phyloP scores from a whole-genome alignment of 1,284 basidiomycete genomes.

The Fomitopsis pinicola region DNA sequence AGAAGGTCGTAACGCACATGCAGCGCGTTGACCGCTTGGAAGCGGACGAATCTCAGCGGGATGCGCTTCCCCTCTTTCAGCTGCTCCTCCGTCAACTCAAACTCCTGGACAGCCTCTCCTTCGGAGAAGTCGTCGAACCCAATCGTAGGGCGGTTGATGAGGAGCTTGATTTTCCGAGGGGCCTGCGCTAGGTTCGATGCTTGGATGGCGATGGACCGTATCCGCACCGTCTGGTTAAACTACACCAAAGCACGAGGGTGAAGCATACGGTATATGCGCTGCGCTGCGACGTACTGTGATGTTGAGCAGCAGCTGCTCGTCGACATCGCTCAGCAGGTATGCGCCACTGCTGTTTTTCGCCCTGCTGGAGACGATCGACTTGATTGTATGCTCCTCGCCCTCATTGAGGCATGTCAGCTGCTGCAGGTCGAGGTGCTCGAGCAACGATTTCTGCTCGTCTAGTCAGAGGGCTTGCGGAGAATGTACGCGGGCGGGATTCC shows the following conservation, averaged over 20 bases:
- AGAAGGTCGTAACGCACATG: constrained; percentile 44
- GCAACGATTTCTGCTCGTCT: constrained; percentile 44
- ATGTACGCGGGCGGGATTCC: not conserved
- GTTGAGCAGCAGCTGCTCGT: constrained; percentile 74
- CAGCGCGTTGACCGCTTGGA: constrained; percentile 73
- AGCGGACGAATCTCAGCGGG: constrained; percentile 69
- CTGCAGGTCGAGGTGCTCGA: constrained; percentile 54
- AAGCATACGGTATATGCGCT: not conserved
- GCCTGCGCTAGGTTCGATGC: constrained; percentile 46
- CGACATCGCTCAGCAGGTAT: constrained; percentile 75
- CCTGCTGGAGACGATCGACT: constrained; percentile 51
- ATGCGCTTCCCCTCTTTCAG: constrained; percentile 56
- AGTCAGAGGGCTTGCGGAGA: not conserved
- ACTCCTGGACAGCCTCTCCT: constrained; percentile 48
- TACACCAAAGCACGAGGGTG: constrained; percentile 22
- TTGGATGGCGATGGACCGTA: constrained; percentile 67
- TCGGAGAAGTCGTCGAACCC: constrained; percentile 67
- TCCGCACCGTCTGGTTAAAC: constrained; percentile 79
- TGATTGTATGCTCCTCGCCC: constrained; percentile 52
- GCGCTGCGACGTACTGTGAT: constrained; percentile 42
- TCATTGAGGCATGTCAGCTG: constrained; percentile 81
- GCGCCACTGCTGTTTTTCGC: constrained; percentile 40
- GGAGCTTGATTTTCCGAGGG: constrained; percentile 64
- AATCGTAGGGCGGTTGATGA: constrained; percentile 62
- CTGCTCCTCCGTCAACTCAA: constrained; percentile 48